Base-by-base conservation (phyloP, 306 rosid species). In the Calophaca sinica region DNA sequence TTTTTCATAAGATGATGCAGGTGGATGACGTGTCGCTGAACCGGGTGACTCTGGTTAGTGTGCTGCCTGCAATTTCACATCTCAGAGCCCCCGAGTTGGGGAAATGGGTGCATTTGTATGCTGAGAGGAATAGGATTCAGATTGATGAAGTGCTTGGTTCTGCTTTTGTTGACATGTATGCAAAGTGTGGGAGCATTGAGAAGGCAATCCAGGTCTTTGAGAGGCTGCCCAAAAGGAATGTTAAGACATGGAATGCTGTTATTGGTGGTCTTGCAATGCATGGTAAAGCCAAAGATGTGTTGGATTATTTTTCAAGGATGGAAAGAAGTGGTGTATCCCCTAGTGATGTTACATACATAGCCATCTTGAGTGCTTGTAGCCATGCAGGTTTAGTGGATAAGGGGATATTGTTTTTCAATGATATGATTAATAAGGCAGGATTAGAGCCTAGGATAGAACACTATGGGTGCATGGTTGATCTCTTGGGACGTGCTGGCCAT, bases 391-490 rank as follows among this genome's bases (percentile, higher is more conserved):
- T 88, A 60, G 92, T 88, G 38, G 88, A 83, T 38, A 69, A 88
- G 75, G 96, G 93, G 3, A 64, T 82, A 74, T 79, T 65, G 38
- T 81, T 79, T 63, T 90, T 93, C 68, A 83, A 78, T 65, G 82
- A 88, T 51, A 90, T 93, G 98, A 80, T 90, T 29, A 74, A 69
- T 76, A 60, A 49, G 46, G 79, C 29, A 31, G 81, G 89, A 49
- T 70, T 90, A 10, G 81, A 86, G 82, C 92, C 92, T 52, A 86
- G 88, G 72, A 79, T 93, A 51, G 92, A 93, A 71, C 98, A 90
- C 77, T 93, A 90, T 51, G 90, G 89, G 7, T 92, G 97, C 73
- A 84, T 90, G 97, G 94, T 92, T 48, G 96, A 92, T 71, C 87
- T 88, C 32, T 62, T 93, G 3, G 92, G 92, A 20, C 90, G 92